A percentile compares a stretch with the other conserved stretches of the same genome.
Conservation (phyloP, 768 basidiomycete species). For the Asterophora lycoperdoides region DNA sequence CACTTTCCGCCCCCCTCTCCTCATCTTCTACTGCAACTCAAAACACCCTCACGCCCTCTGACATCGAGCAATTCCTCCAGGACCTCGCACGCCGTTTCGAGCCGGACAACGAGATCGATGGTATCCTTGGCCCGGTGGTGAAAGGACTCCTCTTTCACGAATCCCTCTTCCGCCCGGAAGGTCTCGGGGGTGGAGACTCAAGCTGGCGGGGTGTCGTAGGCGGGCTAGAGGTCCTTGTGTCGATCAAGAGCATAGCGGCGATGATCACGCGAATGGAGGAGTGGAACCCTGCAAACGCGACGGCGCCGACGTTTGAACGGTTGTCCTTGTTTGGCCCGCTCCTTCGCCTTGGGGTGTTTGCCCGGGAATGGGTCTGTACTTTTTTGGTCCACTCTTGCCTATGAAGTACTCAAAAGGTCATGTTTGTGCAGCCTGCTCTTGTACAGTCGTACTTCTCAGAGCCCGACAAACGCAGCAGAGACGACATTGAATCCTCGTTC, state of each 20-base stretch:
- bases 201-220: constrained; percentile 84
- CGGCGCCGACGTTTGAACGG: constrained; percentile 58
- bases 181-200: constrained; percentile 66
- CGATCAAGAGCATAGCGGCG: constrained; percentile 77
- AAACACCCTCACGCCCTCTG: constrained; percentile 54
- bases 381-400: neutral
- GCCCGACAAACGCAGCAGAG: constrained; percentile 65
- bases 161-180: constrained; percentile 61
- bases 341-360: constrained; percentile 79
- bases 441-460: constrained; percentile 82
- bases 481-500: constrained; percentile 79
- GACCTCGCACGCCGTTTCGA: constrained; percentile 83
- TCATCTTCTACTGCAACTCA: constrained; percentile 41
- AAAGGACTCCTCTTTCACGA: constrained; percentile 57
- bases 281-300: constrained; percentile 64
- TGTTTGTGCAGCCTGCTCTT: constrained; percentile 58
- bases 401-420: constrained; percentile 4
- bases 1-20: constrained; percentile 63
- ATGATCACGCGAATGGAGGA: constrained; percentile 74
- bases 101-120: constrained; percentile 71
- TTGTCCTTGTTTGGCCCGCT: constrained; percentile 79
- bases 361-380: constrained; percentile 79
- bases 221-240: constrained; percentile 76
- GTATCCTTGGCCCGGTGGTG: constrained; percentile 74
- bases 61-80: constrained; percentile 76